Evolutionary conservation across 2,329 filamentous ascomycete genomes (phyloP), one percentile per base, ranked within the genome.

Genomic region (Fusarium sp.): DNA sequence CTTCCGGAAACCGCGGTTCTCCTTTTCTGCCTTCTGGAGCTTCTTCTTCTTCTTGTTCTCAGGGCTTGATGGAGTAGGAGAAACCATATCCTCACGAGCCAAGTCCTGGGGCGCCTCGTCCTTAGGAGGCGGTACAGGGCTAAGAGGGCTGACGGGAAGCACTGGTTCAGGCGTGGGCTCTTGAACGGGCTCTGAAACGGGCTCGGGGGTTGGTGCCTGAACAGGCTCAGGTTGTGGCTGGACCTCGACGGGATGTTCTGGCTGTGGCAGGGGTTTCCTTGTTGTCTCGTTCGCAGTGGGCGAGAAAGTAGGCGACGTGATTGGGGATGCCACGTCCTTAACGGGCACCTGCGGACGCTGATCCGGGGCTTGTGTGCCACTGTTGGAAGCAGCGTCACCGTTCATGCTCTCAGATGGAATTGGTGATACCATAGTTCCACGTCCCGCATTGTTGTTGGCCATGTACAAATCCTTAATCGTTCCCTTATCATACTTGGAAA

Each of bases 401-500:
- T 79, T 80, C n/a, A 79, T 54, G 22, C 80, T 78, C 31, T 82
- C 83, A 33, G 85, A 83, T 62, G 76, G 76, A 56, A 79, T 75
- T 20, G 81, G 79, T 20, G 81, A 79, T 38, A 84, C 73, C 24
- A 80, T 66, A 44, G 85, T 72, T 18, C 94, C 94, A 66, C 90
- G 93, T 28, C 95, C 95, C 47, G 93, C 91, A 74, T 87, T 90
- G 54, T 84, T 85, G 79, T 97, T 92, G 51, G 90, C 90, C 58
- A 98, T 87, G 82, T 98, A 98, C n/a, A 94, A 91, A 73, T 94
- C 91, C 61, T 95, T 91, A 71, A 97, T 92, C 13, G 92, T 87
- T 78, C 96, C 92, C 83, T 96, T 97, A 83, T 98, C 96, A 80
- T 98, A 98, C 78, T 95, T 95, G 82, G 88, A 96, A 38, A 96